phyloP scores from a whole-genome alignment of 2,329 filamentous ascomycete species.

The Aspergillus sp. region DNA sequence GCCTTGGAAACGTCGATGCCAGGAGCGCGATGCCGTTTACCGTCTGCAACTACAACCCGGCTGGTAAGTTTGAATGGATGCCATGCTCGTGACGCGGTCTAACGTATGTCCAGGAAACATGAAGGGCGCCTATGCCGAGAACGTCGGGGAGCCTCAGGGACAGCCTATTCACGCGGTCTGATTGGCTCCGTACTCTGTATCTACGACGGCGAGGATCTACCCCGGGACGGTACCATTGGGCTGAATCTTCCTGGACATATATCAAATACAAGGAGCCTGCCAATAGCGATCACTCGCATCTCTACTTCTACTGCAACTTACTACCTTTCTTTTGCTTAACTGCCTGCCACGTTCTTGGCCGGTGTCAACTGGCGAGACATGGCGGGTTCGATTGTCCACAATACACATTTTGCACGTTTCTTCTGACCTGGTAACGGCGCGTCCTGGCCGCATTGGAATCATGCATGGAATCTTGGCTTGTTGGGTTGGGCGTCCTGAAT shows the following conservation, averaged over 20 bases:
- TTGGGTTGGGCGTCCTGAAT: too few species aligned
- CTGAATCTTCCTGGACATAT: background rate
- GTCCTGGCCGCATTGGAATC: too few species aligned
- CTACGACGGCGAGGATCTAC: too few species aligned
- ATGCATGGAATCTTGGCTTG: too few species aligned
- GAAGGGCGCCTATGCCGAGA: constrained; percentile 42
- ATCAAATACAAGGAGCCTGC: background rate
- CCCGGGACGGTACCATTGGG: too few species aligned
- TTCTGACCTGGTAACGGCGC: too few species aligned
- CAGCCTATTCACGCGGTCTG: background rate
- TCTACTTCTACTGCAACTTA: background rate
- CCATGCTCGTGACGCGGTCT: constrained; percentile 5
- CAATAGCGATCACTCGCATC: background rate
- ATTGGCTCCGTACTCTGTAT: too few species aligned
- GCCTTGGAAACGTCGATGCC: constrained; percentile 33
- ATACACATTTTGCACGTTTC: too few species aligned
- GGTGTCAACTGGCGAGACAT: too few species aligned
- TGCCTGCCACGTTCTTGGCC: too few species aligned
- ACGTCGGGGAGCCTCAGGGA: constrained; percentile 21
- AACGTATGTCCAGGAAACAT: constrained; percentile 43
- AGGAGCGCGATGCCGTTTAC: constrained; percentile 55
- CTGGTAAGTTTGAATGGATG: constrained; percentile 47
- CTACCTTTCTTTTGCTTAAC: background rate
- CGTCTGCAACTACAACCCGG: constrained; percentile 76
- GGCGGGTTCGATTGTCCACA: too few species aligned